A percentile compares a stretch with the other conserved stretches of the same genome.
Evolutionary conservation across 2,329 filamentous ascomycete species (phyloP).

Genomic region (Neopestalotiopsis rosae): DNA sequence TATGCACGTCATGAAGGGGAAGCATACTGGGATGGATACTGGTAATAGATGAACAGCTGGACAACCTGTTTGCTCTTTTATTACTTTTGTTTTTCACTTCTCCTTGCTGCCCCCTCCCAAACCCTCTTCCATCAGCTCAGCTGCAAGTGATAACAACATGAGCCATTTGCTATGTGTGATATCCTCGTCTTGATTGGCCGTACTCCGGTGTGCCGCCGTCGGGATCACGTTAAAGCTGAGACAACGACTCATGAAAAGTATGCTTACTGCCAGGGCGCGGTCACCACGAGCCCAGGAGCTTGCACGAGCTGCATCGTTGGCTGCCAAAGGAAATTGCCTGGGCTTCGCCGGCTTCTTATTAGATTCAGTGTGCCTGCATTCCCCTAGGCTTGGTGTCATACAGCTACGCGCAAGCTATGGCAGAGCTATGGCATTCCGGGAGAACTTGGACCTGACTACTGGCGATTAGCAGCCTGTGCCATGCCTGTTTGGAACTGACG

Average conservation of each 20-base stretch:
- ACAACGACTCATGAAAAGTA: constrained; percentile 2
- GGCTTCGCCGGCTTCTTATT: background rate
- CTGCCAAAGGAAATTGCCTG: background rate
- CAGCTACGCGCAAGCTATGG: background rate
- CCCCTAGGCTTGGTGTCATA: background rate
- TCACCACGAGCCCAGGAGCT: background rate
- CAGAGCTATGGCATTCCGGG: background rate
- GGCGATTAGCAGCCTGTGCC: background rate
- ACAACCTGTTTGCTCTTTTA: background rate
- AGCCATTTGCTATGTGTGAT: background rate
- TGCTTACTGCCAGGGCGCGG: constrained; percentile 1
- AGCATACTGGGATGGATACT: background rate
- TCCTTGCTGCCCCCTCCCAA: background rate
- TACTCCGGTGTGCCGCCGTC: background rate
- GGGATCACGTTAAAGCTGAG: constrained; percentile 2
- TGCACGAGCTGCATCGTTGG: background rate
- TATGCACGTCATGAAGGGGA: background rate
- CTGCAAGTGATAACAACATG: background rate
- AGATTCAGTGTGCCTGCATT: background rate
- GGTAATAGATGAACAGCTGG: background rate
- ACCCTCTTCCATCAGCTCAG: background rate
- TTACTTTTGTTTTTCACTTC: background rate
- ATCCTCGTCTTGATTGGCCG: background rate
- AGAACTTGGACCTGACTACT: background rate
- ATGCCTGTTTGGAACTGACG: background rate